Evolutionary conservation across 768 basidiomycete species (phyloP), one percentile per base, ranked within the genome.

Genomic region (Lactarius quietus): DNA sequence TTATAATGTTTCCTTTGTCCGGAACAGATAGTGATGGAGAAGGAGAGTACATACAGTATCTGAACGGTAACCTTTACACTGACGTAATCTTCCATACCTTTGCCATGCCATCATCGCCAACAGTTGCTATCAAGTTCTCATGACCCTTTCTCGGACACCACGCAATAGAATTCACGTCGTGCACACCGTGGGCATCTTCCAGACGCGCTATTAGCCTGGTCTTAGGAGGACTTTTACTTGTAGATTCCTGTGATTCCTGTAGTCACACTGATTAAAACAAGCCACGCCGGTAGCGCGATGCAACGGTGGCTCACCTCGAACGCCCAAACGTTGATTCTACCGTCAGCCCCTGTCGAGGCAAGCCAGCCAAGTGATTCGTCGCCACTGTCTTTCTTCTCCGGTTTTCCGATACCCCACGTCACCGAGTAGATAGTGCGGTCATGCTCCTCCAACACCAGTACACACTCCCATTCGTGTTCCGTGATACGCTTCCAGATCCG

Each of bases 271-370:
- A 2, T 57, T 29, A 35, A 52, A 52, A 57, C 31, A 9, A 23
- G 35, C 45, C 45, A 28, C 12, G 5, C 17, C 2, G 15, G 29
- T 38, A 26, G 23, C 31, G 20, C 39, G 39, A 29, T 9, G 26
- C 26, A n/a, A 38, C 31, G 26, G 35, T 28, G 20, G 12, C 74
- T 41, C 69, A 88, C 90, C 66, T 76, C 77, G 36, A 98, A 76
- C 66, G 91, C 86, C 89, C 92, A 96, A 7, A 98, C 77, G 31
- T 89, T 83, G 48, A 98, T 82, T 53, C 77, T 79, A 1, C 95
- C 97, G 73, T 99, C 97, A 0, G 93, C 86, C 0, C 93, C 93
- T 2, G 85, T 86, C 62, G 87, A 92, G 0, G 92, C 93, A 14
- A 98, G 74, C 85, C 94, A 89, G 0, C 96, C 96, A 5, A 95